Evolutionary conservation across 2,329 filamentous ascomycete species (phyloP), one percentile per base, ranked within the genome.

Genomic region (Chaetomiaceae sp.): DNA sequence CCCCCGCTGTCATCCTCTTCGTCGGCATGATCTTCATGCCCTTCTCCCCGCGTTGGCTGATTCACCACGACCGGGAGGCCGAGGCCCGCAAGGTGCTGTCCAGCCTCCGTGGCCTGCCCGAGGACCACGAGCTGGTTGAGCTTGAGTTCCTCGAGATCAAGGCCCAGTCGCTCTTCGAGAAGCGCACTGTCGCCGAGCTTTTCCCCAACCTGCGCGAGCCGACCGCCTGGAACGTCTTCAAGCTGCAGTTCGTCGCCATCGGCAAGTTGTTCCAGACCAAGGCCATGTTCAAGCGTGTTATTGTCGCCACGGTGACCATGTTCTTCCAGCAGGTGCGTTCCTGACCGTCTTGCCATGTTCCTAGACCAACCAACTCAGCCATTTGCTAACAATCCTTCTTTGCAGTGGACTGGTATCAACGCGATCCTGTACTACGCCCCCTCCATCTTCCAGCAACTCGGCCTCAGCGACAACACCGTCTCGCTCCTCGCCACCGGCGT

Each of bases 101-200:
- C 0, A 70, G 62, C 40, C 76, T 91, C 3, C 79, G 87, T 19
- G 73, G 72, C 6, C 73, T 87, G 0, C 62, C 77, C 0, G 60
- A 68, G 14, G 75, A 84, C 52, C 75, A 88, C 58, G 80, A 86
- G 47, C 73, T 87, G 0, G 76, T 90, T 30, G 76, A 84, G 53
- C 71, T 88, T 1, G 87, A 91, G 58, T 88, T 84, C 59, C 75
- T 88, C n/a, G 86, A 91, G 61, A 90, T 91, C 66, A 86, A 87
- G 62, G 84, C 86, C 0, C 83, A 88, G 62, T 83, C 80, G 0
- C 63, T 86, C 15, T 93, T 91, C 55, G 86, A 91, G 65, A 86
- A 89, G 66, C 76, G 80, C 27, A 79, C 78, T 1, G 72, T 83
- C 9, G 75, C 77, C 0, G 81, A 84, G 51, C 72, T 81, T 19